Evolutionary conservation across 176 grass and related monocot genomes (phyloP).

Genomic region (Aegilops bicornis): DNA sequence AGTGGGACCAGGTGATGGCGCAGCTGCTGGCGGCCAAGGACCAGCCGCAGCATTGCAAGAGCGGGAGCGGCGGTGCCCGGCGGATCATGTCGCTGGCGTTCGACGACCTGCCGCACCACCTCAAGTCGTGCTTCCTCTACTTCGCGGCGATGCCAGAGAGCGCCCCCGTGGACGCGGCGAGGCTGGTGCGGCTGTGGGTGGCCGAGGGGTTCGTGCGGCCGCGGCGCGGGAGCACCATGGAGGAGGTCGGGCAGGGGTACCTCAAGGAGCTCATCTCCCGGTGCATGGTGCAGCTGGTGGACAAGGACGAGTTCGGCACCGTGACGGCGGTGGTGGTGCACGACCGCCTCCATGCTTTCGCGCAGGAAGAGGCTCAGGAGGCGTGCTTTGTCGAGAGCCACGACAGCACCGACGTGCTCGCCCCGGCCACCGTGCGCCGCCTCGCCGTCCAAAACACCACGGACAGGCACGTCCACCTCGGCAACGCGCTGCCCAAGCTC

Average conservation of each 20-base stretch:
- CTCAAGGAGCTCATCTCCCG: constrained; percentile 53
- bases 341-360: constrained; percentile 51
- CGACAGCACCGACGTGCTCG: constrained; percentile 56
- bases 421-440: constrained; percentile 50
- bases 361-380: constrained; percentile 58
- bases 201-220: constrained; percentile 58
- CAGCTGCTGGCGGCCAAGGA: constrained; percentile 35
- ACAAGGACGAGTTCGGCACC: constrained; percentile 38
- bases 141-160: constrained; percentile 42
- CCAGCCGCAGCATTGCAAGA: constrained; percentile 1
- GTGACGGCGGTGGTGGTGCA: constrained; percentile 39
- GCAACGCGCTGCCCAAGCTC: constrained; percentile 51
- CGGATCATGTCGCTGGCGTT: constrained; percentile 51
- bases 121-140: constrained; percentile 72
- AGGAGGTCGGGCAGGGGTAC: constrained; percentile 44
- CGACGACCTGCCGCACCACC: constrained; percentile 65
- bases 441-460: constrained; percentile 47
- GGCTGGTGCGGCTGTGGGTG: constrained; percentile 51
- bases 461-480: constrained; percentile 36
- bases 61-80: not conserved
- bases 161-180: constrained; percentile 1
- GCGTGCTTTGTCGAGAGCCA: constrained; percentile 50
- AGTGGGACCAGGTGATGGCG: constrained; percentile 55
- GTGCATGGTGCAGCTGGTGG: constrained; percentile 46
- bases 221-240: constrained; percentile 37